These are phyloP conservation scores for Circinella umbellata DNA, from an alignment of 371 early-diverging fungal species.

Conservation along the genomic window DNA sequence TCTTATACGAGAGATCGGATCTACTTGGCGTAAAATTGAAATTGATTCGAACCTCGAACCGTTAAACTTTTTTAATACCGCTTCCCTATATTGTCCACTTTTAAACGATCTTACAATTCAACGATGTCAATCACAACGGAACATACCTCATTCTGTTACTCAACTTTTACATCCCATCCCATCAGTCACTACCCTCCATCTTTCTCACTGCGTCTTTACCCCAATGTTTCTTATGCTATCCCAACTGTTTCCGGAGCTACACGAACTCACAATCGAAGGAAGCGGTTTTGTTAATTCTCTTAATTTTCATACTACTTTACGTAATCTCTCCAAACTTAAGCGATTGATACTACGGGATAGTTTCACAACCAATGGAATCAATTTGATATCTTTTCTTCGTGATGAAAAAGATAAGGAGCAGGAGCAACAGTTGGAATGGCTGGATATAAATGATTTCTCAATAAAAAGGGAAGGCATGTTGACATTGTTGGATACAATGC, in stretches of 20 bases:
- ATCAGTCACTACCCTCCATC: not conserved
- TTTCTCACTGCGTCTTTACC: not conserved
- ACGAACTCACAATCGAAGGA: not conserved
- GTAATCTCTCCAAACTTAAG: not conserved
- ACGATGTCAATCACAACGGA: not conserved
- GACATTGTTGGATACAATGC: not conserved
- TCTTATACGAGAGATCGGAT: slow-evolving; percentile 10
- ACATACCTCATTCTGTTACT: not conserved
- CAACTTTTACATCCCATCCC: not conserved
- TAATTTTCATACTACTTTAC: not conserved
- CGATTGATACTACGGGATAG: not conserved
- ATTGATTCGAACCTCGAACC: not conserved
- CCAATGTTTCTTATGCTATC: not conserved
- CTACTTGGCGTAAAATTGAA: slow-evolving; percentile 2
- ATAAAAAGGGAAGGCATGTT: not conserved
- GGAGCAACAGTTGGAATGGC: not conserved
- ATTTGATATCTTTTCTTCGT: not conserved
- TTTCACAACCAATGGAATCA: not conserved
- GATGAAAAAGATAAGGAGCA: not conserved
- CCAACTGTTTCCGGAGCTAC: not conserved
- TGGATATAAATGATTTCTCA: not conserved
- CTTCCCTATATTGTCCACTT: slow-evolving; percentile 5
- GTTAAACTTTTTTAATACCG: not conserved
- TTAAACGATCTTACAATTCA: not conserved
- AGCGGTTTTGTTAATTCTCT: not conserved